These are phyloP conservation scores for Cladosporium sphaerospermum DNA, from an alignment of 2,329 filamentous ascomycete genomes.

Conservation along the genomic window DNA sequence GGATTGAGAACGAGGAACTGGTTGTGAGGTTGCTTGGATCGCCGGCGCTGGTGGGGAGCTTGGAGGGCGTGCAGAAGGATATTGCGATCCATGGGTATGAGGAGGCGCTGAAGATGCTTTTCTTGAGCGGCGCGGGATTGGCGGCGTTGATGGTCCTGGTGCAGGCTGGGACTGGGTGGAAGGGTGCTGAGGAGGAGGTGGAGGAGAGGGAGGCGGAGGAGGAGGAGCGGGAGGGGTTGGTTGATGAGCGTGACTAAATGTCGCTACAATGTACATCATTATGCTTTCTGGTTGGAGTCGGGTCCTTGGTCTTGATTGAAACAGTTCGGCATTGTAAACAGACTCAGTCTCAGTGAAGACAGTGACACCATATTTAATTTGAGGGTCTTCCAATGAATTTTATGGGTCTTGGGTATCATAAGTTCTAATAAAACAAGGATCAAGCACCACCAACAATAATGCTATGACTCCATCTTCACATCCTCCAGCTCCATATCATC, in stretches of 20 bases:
- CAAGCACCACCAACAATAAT: too few relatives aligned
- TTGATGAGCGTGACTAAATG: neutral
- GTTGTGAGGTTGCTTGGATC: slow-evolving; percentile 53
- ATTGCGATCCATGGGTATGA: slow-evolving; percentile 51
- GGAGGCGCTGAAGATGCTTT: slow-evolving; percentile 47
- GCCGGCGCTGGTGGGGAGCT: slow-evolving; percentile 47
- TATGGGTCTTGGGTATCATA: neutral
- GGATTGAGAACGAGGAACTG: slow-evolving; percentile 39
- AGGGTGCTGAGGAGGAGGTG: slow-evolving; percentile 22
- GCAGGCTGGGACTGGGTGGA: slow-evolving; percentile 56
- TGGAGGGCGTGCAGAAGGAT: slow-evolving; percentile 45
- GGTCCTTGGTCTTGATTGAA: too few relatives aligned
- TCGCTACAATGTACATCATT: too few relatives aligned
- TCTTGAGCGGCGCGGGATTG: slow-evolving; percentile 46
- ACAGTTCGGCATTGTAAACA: too few relatives aligned
- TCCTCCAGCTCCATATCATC: slow-evolving; percentile 46
- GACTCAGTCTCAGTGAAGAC: too few relatives aligned
- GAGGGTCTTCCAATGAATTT: too few relatives aligned
- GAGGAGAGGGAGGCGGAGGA: neutral
- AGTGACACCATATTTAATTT: too few relatives aligned
- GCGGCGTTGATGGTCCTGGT: slow-evolving; percentile 45
- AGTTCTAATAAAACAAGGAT: neutral
- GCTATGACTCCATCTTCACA: slow-evolving; percentile 25
- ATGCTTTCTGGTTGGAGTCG: too few relatives aligned
- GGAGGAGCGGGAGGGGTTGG: neutral